phyloP scores from a whole-genome alignment of 192 early-diverging fungal species.

The Podila horticola region DNA sequence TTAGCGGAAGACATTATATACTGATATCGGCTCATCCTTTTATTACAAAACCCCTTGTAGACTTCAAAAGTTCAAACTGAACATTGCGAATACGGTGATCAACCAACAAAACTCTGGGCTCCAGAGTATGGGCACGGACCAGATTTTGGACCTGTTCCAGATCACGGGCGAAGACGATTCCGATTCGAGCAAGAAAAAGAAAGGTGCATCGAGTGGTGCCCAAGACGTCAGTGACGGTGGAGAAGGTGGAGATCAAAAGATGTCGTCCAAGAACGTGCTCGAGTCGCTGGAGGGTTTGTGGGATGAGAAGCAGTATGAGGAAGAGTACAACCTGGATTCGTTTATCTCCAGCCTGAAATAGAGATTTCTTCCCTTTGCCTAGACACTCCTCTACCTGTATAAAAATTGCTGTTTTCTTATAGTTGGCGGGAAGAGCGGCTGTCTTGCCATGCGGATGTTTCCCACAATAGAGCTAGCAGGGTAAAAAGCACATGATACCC shows the following conservation, averaged over 20 bases:
- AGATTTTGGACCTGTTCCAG: constrained; percentile 94
- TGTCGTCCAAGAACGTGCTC: constrained; percentile 72
- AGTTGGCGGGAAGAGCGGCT: background rate
- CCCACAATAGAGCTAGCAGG: too few relatives aligned
- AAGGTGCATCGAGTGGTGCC: constrained; percentile 12
- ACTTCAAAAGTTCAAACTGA: constrained; percentile 97
- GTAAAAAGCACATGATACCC: too few relatives aligned
- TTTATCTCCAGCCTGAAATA: constrained; percentile 66
- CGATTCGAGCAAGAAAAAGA: constrained; percentile 45
- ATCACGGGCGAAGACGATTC: constrained; percentile 65
- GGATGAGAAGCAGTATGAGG: constrained; percentile 91
- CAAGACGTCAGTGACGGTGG: constrained; percentile 14
- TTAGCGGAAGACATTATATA: background rate
- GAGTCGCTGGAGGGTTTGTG: constrained; percentile 86
- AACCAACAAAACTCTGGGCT: constrained; percentile 97
- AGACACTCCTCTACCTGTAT: background rate
- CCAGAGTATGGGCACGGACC: constrained; percentile 94
- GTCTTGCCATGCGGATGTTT: background rate
- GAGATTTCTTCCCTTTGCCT: background rate
- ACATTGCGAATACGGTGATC: constrained; percentile 95
- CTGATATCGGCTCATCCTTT: background rate
- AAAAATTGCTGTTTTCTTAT: background rate
- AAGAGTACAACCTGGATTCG: constrained; percentile 84
- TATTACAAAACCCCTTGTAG: constrained; percentile 41
- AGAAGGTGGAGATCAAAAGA: constrained; percentile 62